Percentiles rank a stretch among this genome's conserved stretches.
Evolutionary conservation across 2,329 filamentous ascomycete genomes (phyloP).

Genomic region (Lachnellula suecica): DNA sequence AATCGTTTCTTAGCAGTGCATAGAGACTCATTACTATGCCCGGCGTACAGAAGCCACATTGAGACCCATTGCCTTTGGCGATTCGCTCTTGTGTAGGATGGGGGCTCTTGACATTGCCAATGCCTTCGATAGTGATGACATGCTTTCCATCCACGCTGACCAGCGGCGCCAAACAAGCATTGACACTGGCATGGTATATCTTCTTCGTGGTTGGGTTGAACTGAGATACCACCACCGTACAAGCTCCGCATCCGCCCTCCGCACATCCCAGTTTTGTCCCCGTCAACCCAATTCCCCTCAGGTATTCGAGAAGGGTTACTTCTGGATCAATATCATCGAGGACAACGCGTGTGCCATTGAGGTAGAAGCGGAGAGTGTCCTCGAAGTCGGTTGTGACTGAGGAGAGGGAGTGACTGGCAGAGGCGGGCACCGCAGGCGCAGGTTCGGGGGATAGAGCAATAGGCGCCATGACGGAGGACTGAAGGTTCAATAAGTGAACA

Average conservation of each 20-base stretch:
- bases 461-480: conserved; percentile 49
- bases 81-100: conserved; percentile 91
- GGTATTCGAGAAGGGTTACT: conserved; percentile 86
- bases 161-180: conserved; percentile 90
- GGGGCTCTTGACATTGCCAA: conserved; percentile 81
- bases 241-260: conserved; percentile 94
- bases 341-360: conserved; percentile 88
- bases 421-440: conserved; percentile 28
- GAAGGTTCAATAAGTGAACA: background rate
- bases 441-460: conserved; percentile 51
- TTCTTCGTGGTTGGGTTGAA: conserved; percentile 81
- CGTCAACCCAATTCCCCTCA: conserved; percentile 88
- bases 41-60: conserved; percentile 92
- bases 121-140: conserved; percentile 96
- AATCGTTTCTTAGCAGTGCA: conserved; percentile 83
- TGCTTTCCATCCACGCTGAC: conserved; percentile 96
- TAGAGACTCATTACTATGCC: conserved; percentile 99
- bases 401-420: conserved; percentile 42
- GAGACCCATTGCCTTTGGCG: conserved; percentile 86
- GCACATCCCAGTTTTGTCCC: conserved; percentile 96
- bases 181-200: conserved; percentile 95
- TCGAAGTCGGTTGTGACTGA: conserved; percentile 76
- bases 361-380: conserved; percentile 86
- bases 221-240: conserved; percentile 92
- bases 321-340: conserved; percentile 89